phyloP scores from a whole-genome alignment of 176 grass and related monocot species.

The Microstegium vimineum region DNA sequence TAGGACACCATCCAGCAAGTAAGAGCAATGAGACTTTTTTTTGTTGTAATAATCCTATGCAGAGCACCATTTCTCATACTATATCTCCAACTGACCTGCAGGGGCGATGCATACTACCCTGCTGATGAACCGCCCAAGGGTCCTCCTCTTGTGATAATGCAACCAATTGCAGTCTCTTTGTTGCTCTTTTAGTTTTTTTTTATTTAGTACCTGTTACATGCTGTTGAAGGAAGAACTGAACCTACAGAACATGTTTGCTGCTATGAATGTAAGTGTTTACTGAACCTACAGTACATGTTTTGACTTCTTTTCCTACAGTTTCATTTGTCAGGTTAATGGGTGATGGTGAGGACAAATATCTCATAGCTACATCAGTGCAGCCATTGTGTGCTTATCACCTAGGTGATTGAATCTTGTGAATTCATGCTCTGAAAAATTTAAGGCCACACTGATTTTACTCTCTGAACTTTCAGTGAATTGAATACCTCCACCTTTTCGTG shows the following conservation, averaged over 20 bases:
- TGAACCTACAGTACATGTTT: no score
- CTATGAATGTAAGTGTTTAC: no score
- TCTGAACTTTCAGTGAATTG: no score
- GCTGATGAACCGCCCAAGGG: no score
- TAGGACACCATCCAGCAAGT: conserved; percentile 50
- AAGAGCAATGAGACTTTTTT: conserved; percentile 8
- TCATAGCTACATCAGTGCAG: conserved; percentile 92
- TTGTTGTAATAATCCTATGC: neutral
- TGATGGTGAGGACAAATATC: conserved; percentile 92
- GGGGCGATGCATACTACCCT: conserved; percentile 57
- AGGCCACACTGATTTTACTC: no score
- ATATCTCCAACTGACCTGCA: conserved; percentile 9
- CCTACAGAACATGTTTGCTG: no score
- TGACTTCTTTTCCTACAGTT: no score
- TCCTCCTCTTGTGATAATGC: conserved; percentile 51
- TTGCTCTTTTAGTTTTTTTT: no score
- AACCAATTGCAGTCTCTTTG: conserved; percentile 75
- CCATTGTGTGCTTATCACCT: conserved; percentile 90
- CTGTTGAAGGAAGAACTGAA: no score
- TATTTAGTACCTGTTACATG: no score
- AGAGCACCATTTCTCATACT: neutral
- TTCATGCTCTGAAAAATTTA: no score
- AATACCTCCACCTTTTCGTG: no score
- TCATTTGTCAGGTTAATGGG: conserved; percentile 61
- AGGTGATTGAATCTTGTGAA: conserved; percentile 81